Base-by-base conservation (phyloP, 129 eudicot genomes). In the Flaveria linearis region DNA sequence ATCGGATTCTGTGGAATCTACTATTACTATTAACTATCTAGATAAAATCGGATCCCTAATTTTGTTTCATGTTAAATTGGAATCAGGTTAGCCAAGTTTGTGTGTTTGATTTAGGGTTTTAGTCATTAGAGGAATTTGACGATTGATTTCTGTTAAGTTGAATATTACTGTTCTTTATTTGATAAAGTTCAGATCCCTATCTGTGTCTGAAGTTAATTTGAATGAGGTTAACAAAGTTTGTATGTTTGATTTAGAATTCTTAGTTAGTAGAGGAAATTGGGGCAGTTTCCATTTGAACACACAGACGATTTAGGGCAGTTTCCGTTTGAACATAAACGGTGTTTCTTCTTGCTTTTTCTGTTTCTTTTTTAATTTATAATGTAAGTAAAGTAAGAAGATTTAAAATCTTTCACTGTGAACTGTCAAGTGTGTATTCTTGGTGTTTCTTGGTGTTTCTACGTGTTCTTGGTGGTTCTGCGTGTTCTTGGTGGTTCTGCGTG, bases 1-100 rank as follows among this genome's bases (percentile, higher is more conserved):
- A 78, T 58, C 39, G 51, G 22, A 58, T 9, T 69, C 15, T 46
- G 71, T 69, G 49, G 49, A 58, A 25, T 53, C 16, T 30, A 55
- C 36, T 56, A 7, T 33, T 55, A 9, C 30, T 57, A 7, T 43
- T 26, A 23, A 68, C 26, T 18, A 16, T 71, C 33, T 41, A 72
- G 73, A 49, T 7, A 22, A 69, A 14, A 51, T 25, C 42, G 60
- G 83, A 79, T 63, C 61, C 78, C 47, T 22, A 11, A 4, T 66
- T 73, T 33, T 7, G 39, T 33, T 33, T 33, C 39, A 42, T 28
- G 0, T 12, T 71, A 9, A 22, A 52, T 49, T 71, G 15, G 47
- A 70, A 7, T 71, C 67, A 71, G 78, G 56, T 79, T 62, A 63
- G 63, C 22, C 43, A 47, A 62, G 57, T 63, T 79, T 62, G 57